phyloP scores from a whole-genome alignment of 805 yeast genomes.

The Komagataella ulmi region DNA sequence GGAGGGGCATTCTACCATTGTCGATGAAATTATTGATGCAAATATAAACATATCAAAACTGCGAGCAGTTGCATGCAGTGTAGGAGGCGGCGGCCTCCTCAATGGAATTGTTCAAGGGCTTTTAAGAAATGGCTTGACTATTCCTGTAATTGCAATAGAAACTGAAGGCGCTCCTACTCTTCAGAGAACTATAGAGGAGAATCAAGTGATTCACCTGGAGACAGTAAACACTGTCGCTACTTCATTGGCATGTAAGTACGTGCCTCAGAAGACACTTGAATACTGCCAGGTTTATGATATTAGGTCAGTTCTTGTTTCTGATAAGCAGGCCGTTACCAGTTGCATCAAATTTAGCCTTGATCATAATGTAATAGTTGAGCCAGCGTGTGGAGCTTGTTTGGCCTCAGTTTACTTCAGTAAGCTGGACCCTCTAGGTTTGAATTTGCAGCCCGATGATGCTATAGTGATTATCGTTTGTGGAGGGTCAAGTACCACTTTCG shows the following conservation, averaged over 20 bases:
- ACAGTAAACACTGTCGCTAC: slow-evolving; percentile 42
- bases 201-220: slow-evolving; percentile 27
- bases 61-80: slow-evolving; percentile 36
- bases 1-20: slow-evolving; percentile 38
- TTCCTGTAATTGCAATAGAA: slow-evolving; percentile 38
- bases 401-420: slow-evolving; percentile 31
- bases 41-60: slow-evolving; percentile 14
- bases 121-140: slow-evolving; percentile 17
- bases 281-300: slow-evolving; percentile 27
- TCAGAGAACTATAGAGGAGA: slow-evolving; percentile 31
- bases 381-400: slow-evolving; percentile 64
- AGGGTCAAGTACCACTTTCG: slow-evolving; percentile 12
- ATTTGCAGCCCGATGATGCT: slow-evolving; percentile 27
- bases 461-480: slow-evolving; percentile 51
- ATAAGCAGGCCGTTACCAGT: slow-evolving; percentile 41
- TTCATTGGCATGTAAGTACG: slow-evolving; percentile 48
- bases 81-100: slow-evolving; percentile 48
- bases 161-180: slow-evolving; percentile 54
- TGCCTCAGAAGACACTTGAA: slow-evolving; percentile 34
- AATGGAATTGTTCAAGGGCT: slow-evolving; percentile 37
- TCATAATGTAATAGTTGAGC: slow-evolving; percentile 43
- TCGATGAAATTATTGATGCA: slow-evolving; percentile 27
- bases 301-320: slow-evolving; percentile 30
- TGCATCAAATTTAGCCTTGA: slow-evolving; percentile 36
- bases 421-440: slow-evolving; percentile 13